phyloP scores from a whole-genome alignment of 768 basidiomycete genomes.

The Boletus fagicola region DNA sequence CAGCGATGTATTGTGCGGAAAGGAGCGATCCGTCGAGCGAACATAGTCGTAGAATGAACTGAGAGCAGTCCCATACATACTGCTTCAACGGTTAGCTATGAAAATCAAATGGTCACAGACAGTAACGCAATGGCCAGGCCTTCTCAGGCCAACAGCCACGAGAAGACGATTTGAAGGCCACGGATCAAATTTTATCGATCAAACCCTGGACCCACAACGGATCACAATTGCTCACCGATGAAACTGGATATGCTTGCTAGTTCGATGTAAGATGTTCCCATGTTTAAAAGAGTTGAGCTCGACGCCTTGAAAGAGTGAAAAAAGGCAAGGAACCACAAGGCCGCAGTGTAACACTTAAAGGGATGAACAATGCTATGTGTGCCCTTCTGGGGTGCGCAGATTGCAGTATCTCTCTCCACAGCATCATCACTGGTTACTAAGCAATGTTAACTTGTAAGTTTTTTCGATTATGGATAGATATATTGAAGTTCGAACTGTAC shows the following conservation, averaged over 20 bases:
- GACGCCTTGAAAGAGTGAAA: background rate
- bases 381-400: background rate
- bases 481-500: background rate
- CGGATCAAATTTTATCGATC: background rate
- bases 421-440: background rate
- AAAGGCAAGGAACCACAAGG: background rate
- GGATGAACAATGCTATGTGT: background rate
- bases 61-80: background rate
- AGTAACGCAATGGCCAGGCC: background rate
- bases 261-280: background rate
- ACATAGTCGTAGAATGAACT: background rate
- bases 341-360: background rate
- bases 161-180: background rate
- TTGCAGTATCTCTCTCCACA: background rate
- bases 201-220: no score
- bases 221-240: background rate
- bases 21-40: no score
- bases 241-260: background rate
- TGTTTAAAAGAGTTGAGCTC: no score
- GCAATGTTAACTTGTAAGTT: no score
- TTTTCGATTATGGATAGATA: no score
- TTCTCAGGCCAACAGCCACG: background rate
- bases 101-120: background rate
- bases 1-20: background rate
- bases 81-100: background rate